These are phyloP conservation scores for Acorus calamus DNA, from an alignment of 106 monocot genomes.

Conservation along the genomic window DNA sequence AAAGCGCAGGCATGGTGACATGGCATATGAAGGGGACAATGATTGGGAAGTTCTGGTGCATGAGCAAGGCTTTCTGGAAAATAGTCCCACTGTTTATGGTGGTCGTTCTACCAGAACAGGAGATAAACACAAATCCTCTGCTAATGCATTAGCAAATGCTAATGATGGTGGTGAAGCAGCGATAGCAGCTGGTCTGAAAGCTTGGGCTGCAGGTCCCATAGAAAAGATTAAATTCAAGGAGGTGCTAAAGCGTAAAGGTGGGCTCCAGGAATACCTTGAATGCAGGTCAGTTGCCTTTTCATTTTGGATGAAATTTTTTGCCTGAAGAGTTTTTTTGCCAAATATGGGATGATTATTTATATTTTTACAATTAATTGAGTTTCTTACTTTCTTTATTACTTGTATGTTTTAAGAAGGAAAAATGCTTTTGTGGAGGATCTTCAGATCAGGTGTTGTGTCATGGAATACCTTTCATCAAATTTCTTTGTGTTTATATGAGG, in stretches of 20 bases:
- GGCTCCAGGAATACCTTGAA: constrained; percentile 79
- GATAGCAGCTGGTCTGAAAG: constrained; percentile 79
- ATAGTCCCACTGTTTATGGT: constrained; percentile 12
- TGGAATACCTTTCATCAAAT: too few relatives aligned
- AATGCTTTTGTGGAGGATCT: too few relatives aligned
- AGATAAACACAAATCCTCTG: constrained; percentile 18
- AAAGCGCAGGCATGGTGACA: constrained; percentile 59
- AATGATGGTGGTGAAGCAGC: constrained; percentile 37
- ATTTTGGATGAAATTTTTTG: neutral
- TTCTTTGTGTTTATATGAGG: too few relatives aligned
- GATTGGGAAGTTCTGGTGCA: constrained; percentile 72
- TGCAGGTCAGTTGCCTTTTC: constrained; percentile 59
- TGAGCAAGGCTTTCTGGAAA: constrained; percentile 42
- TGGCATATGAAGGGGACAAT: constrained; percentile 94
- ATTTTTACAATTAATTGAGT: too few relatives aligned
- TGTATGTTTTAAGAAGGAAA: too few relatives aligned
- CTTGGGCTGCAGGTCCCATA: constrained; percentile 50
- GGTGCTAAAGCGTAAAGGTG: constrained; percentile 75
- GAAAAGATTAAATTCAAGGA: constrained; percentile 95
- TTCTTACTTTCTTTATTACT: too few relatives aligned
- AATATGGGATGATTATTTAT: too few relatives aligned
- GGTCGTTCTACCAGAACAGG: constrained; percentile 25
- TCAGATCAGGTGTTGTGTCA: too few relatives aligned
- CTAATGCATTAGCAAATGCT: constrained; percentile 14
- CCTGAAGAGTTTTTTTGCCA: too few relatives aligned